Percentiles rank a stretch among this genome's conserved stretches.
These are phyloP conservation scores for Clarireedia paspali DNA, from an alignment of 2,329 filamentous ascomycete species.

Conservation along the genomic window DNA sequence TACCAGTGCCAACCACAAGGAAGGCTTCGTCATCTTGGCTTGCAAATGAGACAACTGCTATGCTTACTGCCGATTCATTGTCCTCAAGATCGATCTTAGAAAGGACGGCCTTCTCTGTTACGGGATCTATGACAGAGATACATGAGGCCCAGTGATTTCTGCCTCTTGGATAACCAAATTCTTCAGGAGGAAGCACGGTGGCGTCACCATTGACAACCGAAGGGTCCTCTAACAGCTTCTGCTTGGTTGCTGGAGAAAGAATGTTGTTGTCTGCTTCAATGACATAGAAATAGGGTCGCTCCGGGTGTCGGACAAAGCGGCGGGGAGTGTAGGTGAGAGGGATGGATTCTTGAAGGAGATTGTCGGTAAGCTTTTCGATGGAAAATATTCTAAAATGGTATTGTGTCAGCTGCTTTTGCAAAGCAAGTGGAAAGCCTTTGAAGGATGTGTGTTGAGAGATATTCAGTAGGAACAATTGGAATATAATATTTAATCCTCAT, in stretches of 20 bases:
- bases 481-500: constrained; percentile 49
- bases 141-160: constrained; percentile 91
- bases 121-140: constrained; percentile 83
- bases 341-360: constrained; percentile 79
- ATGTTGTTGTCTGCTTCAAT: constrained; percentile 93
- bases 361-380: constrained; percentile 78
- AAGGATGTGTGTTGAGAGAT: constrained; percentile 25
- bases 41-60: constrained; percentile 76
- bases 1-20: constrained; percentile 88
- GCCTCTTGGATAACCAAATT: constrained; percentile 83
- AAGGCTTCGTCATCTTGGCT: constrained; percentile 86
- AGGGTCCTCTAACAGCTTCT: constrained; percentile 67
- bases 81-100: constrained; percentile 76
- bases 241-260: constrained; percentile 68
- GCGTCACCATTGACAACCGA: constrained; percentile 64
- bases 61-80: constrained; percentile 86
- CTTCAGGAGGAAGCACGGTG: constrained; percentile 62
- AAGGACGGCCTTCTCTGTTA: constrained; percentile 64
- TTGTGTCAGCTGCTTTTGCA: constrained; percentile 29
- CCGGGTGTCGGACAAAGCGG: constrained; percentile 79
- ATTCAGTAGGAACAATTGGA: constrained; percentile 99
- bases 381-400: constrained; percentile 67
- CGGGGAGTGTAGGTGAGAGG: constrained; percentile 85
- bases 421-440: background rate
- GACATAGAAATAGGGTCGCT: constrained; percentile 84